Conservation (phyloP, 345 rosid genomes). For the Syzygium aromaticum region DNA sequence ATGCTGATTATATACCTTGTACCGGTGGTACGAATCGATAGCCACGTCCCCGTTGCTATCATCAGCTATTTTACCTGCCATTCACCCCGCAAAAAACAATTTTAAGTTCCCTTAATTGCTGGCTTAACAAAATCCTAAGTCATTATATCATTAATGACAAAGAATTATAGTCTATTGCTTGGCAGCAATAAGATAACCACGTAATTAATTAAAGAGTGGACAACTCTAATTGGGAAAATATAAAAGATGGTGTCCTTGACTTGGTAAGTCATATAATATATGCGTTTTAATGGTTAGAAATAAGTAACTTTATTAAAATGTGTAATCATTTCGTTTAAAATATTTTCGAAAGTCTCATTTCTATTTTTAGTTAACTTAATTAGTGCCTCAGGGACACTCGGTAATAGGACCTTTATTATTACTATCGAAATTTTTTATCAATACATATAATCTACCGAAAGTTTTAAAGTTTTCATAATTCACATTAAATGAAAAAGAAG, state of each 20-base stretch:
- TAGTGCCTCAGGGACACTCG: background rate
- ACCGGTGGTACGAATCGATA: slow-evolving; percentile 37
- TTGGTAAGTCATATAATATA: background rate
- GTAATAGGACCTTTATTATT: background rate
- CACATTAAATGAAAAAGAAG: background rate
- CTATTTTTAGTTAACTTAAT: background rate
- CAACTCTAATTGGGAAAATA: background rate
- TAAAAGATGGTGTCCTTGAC: background rate
- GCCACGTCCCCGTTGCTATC: slow-evolving; percentile 44
- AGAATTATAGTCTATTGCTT: background rate
- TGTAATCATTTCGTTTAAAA: background rate
- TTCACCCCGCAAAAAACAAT: background rate
- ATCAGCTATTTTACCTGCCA: slow-evolving; percentile 30
- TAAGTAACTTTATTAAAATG: background rate
- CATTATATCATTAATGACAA: background rate
- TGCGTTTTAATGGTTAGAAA: background rate
- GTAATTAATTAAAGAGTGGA: background rate
- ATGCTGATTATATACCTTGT: slow-evolving; percentile 22
- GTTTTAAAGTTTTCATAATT: background rate
- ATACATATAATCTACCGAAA: background rate
- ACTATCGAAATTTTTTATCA: background rate
- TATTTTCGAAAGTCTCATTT: background rate
- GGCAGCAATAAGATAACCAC: background rate
- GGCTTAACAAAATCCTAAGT: too few species aligned
- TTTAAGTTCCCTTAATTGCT: too few species aligned